Evolutionary conservation across 2,329 filamentous ascomycete genomes (phyloP).

Genomic region (Alternaria sp.): DNA sequence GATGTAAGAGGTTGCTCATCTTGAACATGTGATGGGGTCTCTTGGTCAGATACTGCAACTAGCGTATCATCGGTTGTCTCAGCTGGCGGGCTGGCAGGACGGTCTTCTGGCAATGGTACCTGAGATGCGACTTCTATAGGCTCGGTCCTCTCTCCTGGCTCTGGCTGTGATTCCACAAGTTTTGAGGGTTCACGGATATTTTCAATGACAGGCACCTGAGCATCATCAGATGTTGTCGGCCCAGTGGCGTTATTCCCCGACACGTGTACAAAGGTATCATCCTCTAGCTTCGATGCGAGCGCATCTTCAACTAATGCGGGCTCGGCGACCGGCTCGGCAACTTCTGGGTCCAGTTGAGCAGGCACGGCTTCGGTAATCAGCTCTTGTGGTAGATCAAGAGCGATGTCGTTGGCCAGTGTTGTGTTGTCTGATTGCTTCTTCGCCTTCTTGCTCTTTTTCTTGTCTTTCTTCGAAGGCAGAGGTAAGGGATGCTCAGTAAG

Average conservation of each 20-base stretch:
- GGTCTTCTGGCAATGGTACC: conserved; percentile 7
- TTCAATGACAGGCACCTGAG: not conserved
- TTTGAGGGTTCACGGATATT: not conserved
- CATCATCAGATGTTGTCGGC: not conserved
- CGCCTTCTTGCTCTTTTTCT: conserved; percentile 39
- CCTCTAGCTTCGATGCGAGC: not conserved
- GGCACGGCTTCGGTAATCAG: conserved; percentile 1
- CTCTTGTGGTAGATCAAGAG: conserved; percentile 14
- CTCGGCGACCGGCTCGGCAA: not conserved
- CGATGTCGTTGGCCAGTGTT: conserved; percentile 18
- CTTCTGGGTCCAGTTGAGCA: not conserved
- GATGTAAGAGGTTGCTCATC: conserved; percentile 6
- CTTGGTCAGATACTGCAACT: conserved; percentile 1
- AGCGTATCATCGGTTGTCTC: not conserved
- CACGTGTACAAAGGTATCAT: not conserved
- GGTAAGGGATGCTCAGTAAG: conserved; percentile 13
- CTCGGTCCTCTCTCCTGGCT: not conserved
- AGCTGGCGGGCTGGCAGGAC: not conserved
- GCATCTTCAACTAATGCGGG: not conserved
- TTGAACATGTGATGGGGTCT: conserved; percentile 2
- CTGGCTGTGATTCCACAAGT: not conserved
- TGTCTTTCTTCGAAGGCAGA: conserved; percentile 30
- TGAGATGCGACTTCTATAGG: conserved; percentile 20
- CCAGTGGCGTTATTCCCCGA: not conserved
- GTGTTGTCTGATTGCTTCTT: conserved; percentile 31